Conservation (phyloP, 768 basidiomycete genomes). For the Boletus patriciae region DNA sequence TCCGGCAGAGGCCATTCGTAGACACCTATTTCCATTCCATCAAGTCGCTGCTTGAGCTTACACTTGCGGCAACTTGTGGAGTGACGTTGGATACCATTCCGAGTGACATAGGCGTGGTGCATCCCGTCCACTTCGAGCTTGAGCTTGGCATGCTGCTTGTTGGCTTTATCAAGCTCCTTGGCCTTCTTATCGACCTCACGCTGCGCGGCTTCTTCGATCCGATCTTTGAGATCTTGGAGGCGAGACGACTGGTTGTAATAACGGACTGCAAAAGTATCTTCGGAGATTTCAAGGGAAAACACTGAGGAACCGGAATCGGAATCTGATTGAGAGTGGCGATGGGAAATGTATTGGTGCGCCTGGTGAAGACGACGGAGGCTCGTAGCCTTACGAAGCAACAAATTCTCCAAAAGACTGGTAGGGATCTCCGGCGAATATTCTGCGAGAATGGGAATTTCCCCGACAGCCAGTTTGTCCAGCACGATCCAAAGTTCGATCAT, state of each 20-base stretch:
- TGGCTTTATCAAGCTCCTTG: slow-evolving; percentile 27
- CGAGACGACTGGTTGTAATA: slow-evolving; percentile 27
- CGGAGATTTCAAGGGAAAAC: slow-evolving; percentile 27
- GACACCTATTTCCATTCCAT: slow-evolving; percentile 28
- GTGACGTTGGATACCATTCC: background rate
- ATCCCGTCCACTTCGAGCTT: background rate
- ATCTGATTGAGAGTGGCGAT: slow-evolving; percentile 22
- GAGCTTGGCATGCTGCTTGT: slow-evolving; percentile 4
- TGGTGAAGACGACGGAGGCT: slow-evolving; percentile 30
- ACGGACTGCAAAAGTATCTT: slow-evolving; percentile 34
- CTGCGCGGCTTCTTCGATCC: slow-evolving; percentile 33
- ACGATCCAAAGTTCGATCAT: no score
- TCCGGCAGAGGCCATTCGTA: slow-evolving; percentile 49
- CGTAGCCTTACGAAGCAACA: slow-evolving; percentile 39
- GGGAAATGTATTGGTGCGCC: slow-evolving; percentile 30
- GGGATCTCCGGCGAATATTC: slow-evolving; percentile 47
- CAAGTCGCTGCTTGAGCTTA: slow-evolving; percentile 10
- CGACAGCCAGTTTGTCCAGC: no score
- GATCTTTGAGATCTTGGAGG: slow-evolving; percentile 22
- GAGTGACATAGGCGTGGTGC: background rate
- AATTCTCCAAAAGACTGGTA: slow-evolving; percentile 34
- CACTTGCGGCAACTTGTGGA: slow-evolving; percentile 23
- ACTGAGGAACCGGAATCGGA: slow-evolving; percentile 26
- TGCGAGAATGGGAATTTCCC: no score
- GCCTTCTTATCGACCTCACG: slow-evolving; percentile 18